Evolutionary conservation across 2,329 filamentous ascomycete genomes (phyloP), one percentile per base, ranked within the genome.

Genomic region (Xylariales sp.): DNA sequence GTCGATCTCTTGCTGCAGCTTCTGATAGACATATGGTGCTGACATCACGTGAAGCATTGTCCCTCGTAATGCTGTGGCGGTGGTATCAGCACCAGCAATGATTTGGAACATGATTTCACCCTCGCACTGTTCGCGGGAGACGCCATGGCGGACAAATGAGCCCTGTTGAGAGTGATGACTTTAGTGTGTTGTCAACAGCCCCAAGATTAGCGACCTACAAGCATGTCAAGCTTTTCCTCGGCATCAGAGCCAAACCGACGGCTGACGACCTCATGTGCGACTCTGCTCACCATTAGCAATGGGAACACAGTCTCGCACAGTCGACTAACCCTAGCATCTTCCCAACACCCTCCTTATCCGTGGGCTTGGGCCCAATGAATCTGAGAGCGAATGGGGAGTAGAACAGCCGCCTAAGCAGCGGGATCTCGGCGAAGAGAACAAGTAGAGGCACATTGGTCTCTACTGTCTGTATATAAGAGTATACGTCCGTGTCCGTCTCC

Each of bases 41-140:
- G 66, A 69, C 25, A 69, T 63, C 39, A 77, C 53, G 51, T 71
- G 66, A 16, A 77, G 63, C 39, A 78, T 45, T 3, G 67, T 73
- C 20, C 64, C 59, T 0, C 75, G 68, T 3, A 79, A 62, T 1
- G 67, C 64, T 1, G 66, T 71, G 0, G 75, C 70, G 0, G 74
- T 74, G 5, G 73, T 77, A 47, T 80, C 76, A 2, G 71, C 71
- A 15, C 51, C 59, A 29, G 47, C 58, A 19, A 44, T 40, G 36
- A 57, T 57, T 38, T 59, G 54, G 29, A 56, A 48, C 1, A 51
- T 46, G 1, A 56, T 43, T 20, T 56, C 59, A 41, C 72, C 66
- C 10, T 65, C 57, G 42, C 73, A 66, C 31, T 70, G 53, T 0
- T 70, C 62, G 11, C 55, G 49, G 18, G 60, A 58, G 11, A 71